Percentiles rank a stretch among this genome's conserved stretches.
Conservation (phyloP, 768 basidiomycete genomes). For the Kwoniella pini region DNA sequence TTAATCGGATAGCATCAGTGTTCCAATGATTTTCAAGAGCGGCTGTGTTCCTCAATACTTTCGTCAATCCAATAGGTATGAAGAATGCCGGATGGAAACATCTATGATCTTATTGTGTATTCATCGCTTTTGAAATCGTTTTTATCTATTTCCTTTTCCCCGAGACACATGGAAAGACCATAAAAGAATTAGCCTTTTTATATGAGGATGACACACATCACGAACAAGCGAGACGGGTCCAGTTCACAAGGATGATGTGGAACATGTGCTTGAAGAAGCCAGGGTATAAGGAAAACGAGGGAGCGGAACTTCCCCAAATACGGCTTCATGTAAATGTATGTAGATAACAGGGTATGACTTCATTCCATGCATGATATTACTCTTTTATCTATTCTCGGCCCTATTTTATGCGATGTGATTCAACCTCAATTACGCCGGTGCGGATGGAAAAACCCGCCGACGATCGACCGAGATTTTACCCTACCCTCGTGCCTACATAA, state of each 20-base stretch:
- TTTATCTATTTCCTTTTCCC: constrained; percentile 68
- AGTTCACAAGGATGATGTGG: constrained; percentile 2
- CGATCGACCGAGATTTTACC: too few relatives aligned
- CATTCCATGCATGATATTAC: too few relatives aligned
- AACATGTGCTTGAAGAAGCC: not conserved
- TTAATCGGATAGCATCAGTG: too few relatives aligned
- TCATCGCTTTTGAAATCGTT: constrained; percentile 61
- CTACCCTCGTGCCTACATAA: too few relatives aligned
- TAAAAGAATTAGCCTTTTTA: constrained; percentile 58
- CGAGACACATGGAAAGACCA: constrained; percentile 61
- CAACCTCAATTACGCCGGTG: too few relatives aligned
- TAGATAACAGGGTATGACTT: not conserved
- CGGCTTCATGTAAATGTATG: too few relatives aligned
- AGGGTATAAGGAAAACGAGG: not conserved
- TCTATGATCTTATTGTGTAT: constrained; percentile 60
- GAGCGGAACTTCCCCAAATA: too few relatives aligned
- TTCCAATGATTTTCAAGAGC: constrained; percentile 65
- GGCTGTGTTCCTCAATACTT: constrained; percentile 67
- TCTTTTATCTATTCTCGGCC: too few relatives aligned
- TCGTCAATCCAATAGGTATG: constrained; percentile 68
- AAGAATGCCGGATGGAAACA: constrained; percentile 64
- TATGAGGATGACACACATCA: constrained; percentile 23
- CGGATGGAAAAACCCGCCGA: too few relatives aligned
- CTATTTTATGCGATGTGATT: too few relatives aligned
- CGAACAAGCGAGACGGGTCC: constrained; percentile 19